A percentile compares a stretch with the other conserved stretches of the same genome.
Evolutionary conservation across 2,329 filamentous ascomycete genomes (phyloP).

Genomic region (Alternaria metachromatica): DNA sequence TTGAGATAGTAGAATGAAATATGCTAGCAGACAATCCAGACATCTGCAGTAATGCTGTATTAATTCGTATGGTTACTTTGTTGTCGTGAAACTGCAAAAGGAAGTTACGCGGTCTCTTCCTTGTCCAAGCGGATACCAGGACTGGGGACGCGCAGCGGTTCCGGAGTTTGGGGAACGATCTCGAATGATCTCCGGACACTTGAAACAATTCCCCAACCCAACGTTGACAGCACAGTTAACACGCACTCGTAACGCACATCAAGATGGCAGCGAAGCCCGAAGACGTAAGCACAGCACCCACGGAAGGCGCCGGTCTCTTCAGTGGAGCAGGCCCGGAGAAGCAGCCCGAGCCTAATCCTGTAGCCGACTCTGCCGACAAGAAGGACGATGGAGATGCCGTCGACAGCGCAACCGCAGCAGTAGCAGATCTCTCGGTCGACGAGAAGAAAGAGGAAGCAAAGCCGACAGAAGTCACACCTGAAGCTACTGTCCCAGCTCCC

Average conservation of each 20-base stretch:
- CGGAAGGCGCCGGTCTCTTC: conserved; percentile 19
- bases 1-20: background rate
- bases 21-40: background rate
- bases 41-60: background rate
- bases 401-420: conserved; percentile 21
- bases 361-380: conserved; percentile 20
- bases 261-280: conserved; percentile 30
- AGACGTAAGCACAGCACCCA: conserved; percentile 16
- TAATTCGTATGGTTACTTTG: background rate
- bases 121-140: background rate
- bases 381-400: conserved; percentile 22
- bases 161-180: conserved; percentile 14
- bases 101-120: background rate
- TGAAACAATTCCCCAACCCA: conserved; percentile 10
- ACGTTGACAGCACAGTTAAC: conserved; percentile 1
- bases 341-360: conserved; percentile 18
- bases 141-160: conserved; percentile 4
- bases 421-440: conserved; percentile 25
- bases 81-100: background rate
- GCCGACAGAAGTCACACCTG: conserved; percentile 12
- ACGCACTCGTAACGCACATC: background rate
- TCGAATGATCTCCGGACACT: conserved; percentile 10
- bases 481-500: background rate
- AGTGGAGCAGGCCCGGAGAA: conserved; percentile 20
- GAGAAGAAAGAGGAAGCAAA: conserved; percentile 21